These are phyloP conservation scores for Fusarium sp. DNA, from an alignment of 2,329 filamentous ascomycete genomes.

Conservation along the genomic window DNA sequence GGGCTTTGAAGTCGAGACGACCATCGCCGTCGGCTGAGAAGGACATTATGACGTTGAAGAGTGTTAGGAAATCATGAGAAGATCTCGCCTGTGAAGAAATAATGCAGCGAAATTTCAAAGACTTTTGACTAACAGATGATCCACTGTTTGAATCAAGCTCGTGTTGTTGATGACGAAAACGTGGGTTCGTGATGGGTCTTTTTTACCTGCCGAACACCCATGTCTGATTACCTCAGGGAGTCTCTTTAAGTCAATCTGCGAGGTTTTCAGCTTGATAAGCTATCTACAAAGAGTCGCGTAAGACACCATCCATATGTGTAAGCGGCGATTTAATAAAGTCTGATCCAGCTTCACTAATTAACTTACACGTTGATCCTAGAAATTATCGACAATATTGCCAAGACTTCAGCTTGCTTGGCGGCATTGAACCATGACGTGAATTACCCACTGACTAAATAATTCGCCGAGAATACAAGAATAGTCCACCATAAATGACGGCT, in stretches of 20 bases:
- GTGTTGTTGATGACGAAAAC: slow-evolving; percentile 6
- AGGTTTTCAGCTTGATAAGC: slow-evolving; percentile 6
- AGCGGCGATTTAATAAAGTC: background rate
- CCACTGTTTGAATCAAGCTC: slow-evolving; percentile 16
- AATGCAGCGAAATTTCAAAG: no score
- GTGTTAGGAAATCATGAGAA: background rate
- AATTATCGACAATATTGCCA: background rate
- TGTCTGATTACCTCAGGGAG: background rate
- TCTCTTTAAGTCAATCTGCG: background rate
- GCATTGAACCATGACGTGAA: background rate
- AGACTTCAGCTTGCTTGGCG: background rate
- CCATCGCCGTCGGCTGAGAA: slow-evolving; percentile 11
- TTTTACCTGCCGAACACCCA: background rate
- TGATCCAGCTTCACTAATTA: background rate
- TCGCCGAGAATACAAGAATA: background rate
- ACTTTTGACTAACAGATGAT: background rate
- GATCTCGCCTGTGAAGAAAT: no score
- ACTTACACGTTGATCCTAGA: background rate
- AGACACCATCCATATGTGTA: background rate
- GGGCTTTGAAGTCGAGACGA: slow-evolving; percentile 30
- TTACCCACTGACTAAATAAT: background rate
- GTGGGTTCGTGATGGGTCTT: slow-evolving; percentile 10
- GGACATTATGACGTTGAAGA: slow-evolving; percentile 5
- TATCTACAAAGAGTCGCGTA: background rate
- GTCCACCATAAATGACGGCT: background rate